Conservation (phyloP, 2,329 filamentous ascomycete genomes). For the Ustilaginoidea virens region DNA sequence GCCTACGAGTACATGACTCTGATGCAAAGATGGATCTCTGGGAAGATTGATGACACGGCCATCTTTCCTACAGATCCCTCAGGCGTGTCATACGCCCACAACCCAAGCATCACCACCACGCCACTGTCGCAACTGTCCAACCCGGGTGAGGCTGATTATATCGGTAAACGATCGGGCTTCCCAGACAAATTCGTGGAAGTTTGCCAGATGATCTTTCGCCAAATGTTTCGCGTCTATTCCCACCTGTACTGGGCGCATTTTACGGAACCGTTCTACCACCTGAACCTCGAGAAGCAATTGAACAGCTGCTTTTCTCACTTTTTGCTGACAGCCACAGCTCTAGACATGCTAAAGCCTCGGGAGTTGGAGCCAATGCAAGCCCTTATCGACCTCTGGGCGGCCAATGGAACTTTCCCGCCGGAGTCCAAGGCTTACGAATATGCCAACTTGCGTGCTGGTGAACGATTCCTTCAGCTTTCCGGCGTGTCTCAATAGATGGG, state of each 20-base stretch:
- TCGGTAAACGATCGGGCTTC: constrained; percentile 87
- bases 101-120: constrained; percentile 40
- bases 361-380: constrained; percentile 95
- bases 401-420: constrained; percentile 72
- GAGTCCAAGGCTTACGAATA: constrained; percentile 54
- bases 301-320: constrained; percentile 86
- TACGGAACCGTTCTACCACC: constrained; percentile 66
- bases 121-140: constrained; percentile 48
- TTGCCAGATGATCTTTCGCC: constrained; percentile 86
- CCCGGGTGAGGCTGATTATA: constrained; percentile 53
- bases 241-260: constrained; percentile 98
- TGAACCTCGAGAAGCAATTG: constrained; percentile 65
- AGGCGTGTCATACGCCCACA: constrained; percentile 49
- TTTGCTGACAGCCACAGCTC: constrained; percentile 61
- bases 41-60: constrained; percentile 79
- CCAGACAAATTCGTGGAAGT: constrained; percentile 79
- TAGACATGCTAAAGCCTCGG: constrained; percentile 72
- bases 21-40: constrained; percentile 93
- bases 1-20: constrained; percentile 89
- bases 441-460: constrained; percentile 44
- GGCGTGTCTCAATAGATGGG: constrained; percentile 13
- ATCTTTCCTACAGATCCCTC: constrained; percentile 83
- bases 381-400: constrained; percentile 80
- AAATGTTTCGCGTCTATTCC: constrained; percentile 97
- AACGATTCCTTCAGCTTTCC: constrained; percentile 38